Percentiles rank a stretch among this genome's conserved stretches.
These are phyloP conservation scores for Skeletonema costatum DNA, from an alignment of 108 stramenopile genomes.

Conservation along the genomic window DNA sequence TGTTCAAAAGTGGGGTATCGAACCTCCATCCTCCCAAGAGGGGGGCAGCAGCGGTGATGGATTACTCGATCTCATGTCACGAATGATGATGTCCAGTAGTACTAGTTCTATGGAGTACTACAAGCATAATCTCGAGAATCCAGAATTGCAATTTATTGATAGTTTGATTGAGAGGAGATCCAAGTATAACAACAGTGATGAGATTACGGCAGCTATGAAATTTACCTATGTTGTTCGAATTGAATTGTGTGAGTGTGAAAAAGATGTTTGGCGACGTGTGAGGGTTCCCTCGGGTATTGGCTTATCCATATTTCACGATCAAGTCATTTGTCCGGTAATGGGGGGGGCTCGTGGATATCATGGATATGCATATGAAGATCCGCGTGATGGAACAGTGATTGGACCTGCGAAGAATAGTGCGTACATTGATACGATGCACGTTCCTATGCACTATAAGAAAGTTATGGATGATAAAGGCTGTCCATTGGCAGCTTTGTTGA, in stretches of 20 bases:
- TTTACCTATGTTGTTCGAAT: slow-evolving; percentile 8
- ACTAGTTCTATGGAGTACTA: neutral
- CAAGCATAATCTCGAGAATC: neutral
- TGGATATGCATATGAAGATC: neutral
- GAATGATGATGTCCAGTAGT: neutral
- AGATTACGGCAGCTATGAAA: neutral
- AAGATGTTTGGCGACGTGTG: slow-evolving; percentile 6
- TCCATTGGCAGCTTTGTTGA: neutral
- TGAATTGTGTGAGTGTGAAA: slow-evolving; percentile 9
- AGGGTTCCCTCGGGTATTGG: neutral
- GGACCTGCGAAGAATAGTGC: neutral
- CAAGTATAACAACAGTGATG: neutral
- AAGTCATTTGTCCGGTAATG: neutral
- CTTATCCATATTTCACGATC: slow-evolving; percentile 3
- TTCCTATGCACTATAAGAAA: neutral
- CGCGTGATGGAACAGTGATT: neutral
- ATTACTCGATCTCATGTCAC: neutral
- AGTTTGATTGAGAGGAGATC: neutral
- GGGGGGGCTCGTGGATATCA: neutral
- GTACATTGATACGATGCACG: neutral
- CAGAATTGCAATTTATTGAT: slow-evolving; percentile 5
- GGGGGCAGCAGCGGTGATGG: neutral
- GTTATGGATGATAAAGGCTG: neutral
- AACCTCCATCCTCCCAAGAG: neutral
- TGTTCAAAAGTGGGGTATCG: slow-evolving; percentile 9